Base-by-base conservation (phyloP, 441 rosid genomes). In the Euphorbia celastroides region DNA sequence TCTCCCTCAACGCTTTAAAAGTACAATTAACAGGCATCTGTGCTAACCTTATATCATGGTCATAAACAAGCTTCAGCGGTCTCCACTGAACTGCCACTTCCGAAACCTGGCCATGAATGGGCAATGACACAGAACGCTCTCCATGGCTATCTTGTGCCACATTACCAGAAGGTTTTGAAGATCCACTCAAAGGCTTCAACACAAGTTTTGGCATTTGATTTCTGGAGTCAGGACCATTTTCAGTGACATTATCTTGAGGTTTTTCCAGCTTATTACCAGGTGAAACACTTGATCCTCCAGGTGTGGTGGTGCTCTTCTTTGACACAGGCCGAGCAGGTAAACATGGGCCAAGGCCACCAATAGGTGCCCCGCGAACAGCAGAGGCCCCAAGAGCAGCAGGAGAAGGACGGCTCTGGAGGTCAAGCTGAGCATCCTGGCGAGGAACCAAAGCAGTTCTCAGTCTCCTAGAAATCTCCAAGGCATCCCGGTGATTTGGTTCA, bases 351-450 rank as follows among this genome's bases (percentile, higher is more conserved):
- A 90, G 89, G 20, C 97, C 97, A 67, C 78, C 76, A 54, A 91
- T 79, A 0, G 97, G 99, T 5, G 97, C 90, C 34, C 99, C 97
- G 16, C 93, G 84, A 17, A 92, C 93, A 0, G 96, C 98, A n/a
- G 96, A 93, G 19, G 97, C 97, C 57, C 98, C 98, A 7, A 93
- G 85, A 13, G 97, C 97, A 44, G 97, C 99, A 6, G 96, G 97
- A 23, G 99, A 90, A 8, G 99, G 97, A 13, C 92, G 82, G 60
- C 96, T 91, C 57, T 81, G 95, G 66, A 80, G 86, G 73, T 88
- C 91, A 76, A 82, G 89, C 82, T 92, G 91, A 36, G 86, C 86
- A 75, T 86, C 92, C 67, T 81, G 90, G 30, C 75, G 85, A 17
- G 88, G 83, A 17, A 89, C 89, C 65, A 85, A 74, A 2, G 84